A percentile compares a stretch with the other conserved stretches of the same genome.
Conservation (phyloP, 2,329 filamentous ascomycete genomes). For the Pyrenophora teres region DNA sequence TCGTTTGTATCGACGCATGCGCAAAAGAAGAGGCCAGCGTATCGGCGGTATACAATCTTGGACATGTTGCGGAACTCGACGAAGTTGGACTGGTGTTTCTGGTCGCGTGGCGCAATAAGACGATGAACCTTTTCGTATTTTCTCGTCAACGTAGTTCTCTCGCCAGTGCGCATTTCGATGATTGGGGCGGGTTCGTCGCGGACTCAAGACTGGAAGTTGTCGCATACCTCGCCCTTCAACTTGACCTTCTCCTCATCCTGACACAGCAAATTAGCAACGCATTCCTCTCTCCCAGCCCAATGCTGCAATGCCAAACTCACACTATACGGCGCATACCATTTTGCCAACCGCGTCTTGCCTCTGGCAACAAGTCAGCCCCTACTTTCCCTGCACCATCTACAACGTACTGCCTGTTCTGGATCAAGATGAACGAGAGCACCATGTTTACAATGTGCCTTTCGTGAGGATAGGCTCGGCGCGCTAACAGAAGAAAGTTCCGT, state of each 20-base stretch:
- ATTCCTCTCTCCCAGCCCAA: neutral
- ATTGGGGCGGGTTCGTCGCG: slow-evolving; percentile 1
- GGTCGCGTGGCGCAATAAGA: slow-evolving; percentile 94
- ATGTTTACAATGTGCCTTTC: slow-evolving; percentile 40
- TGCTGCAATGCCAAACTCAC: slow-evolving; percentile 48
- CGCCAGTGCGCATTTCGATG: neutral
- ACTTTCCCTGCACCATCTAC: neutral
- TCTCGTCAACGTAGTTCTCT: neutral
- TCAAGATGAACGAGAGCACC: slow-evolving; percentile 85
- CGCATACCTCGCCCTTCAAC: slow-evolving; percentile 87
- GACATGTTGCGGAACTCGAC: slow-evolving; percentile 87
- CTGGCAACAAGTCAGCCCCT: slow-evolving; percentile 52
- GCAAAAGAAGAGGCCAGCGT: slow-evolving; percentile 98
- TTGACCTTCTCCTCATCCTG: slow-evolving; percentile 98
- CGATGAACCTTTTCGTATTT: slow-evolving; percentile 77
- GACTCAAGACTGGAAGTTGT: neutral
- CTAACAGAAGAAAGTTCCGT: slow-evolving; percentile 1
- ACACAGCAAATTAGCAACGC: slow-evolving; percentile 18
- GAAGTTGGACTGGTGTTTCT: slow-evolving; percentile 99
- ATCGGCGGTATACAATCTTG: slow-evolving; percentile 96
- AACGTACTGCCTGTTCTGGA: slow-evolving; percentile 81
- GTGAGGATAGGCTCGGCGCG: slow-evolving; percentile 11
- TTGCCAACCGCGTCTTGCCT: slow-evolving; percentile 96
- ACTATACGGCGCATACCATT: slow-evolving; percentile 98
- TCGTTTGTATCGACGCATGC: slow-evolving; percentile 99